Evolutionary conservation across 495 filamentous ascomycete species (phyloP), one percentile per base, ranked within the genome.

Genomic region (Neurospora sp.): DNA sequence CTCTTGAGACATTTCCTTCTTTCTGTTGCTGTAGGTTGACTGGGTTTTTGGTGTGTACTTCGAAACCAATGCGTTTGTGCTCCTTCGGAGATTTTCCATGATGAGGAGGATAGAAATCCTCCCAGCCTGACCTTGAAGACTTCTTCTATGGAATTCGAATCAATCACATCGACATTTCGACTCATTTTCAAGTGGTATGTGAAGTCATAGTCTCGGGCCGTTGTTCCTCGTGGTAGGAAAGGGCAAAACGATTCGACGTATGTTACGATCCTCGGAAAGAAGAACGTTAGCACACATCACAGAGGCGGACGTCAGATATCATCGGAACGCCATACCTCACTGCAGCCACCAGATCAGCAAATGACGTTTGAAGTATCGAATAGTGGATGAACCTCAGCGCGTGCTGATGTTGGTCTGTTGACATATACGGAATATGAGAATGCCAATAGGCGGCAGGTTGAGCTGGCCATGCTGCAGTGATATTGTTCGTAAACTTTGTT

Each of bases 91-190:
- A 17, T 37, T 71, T 37, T 27, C 10, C 45, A 53, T 38, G 14
- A 27, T 44, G 12, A 40, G 69, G 40, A 70, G 22, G 22, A 16
- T 42, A 6, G 45, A 53, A 53, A 22, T 53, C 20, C 20, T 45
- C 4, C 31, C 37, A n/a, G 40, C 14, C 40, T 16, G 9, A 39
- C 48, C 2, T 68, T 65, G 45, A 16, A 7, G 22, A 61, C 12
- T 61, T 61, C 2, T 7, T 61, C 27, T 37, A 17, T 16, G 20
- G 70, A 68, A 39, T 42, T 14, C 31, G 17, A 69, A 17, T 72
- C 61, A 72, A 69, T 27, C 39, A 59, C 44, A 73, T 68, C 72
- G 68, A 70, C 68, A 70, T 73, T 73, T 73, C 27, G 68, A 44
- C 22, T 35, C 40, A 22, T 65, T 59, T 3, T 70, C 9, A 31